Conservation (phyloP, 805 yeast species). For the Metschnikowia matae region DNA sequence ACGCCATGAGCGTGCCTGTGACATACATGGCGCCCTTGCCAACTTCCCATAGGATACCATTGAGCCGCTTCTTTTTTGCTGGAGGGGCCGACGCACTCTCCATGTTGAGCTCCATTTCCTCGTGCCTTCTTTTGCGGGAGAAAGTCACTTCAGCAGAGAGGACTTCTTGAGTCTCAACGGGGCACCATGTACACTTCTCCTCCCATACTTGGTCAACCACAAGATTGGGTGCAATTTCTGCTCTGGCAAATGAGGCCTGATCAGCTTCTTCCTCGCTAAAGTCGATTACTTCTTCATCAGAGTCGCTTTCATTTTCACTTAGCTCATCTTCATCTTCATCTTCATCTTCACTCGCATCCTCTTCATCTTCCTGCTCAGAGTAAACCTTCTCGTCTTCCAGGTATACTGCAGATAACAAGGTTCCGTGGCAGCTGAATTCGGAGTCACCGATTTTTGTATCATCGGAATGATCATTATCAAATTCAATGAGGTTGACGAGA, state of each 20-base stretch:
- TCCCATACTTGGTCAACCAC: not conserved
- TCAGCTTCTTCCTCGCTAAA: not conserved
- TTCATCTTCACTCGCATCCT: too few relatives aligned
- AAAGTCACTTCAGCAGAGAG: not conserved
- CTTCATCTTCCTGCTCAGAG: too few relatives aligned
- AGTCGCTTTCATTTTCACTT: not conserved
- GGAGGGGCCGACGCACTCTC: not conserved
- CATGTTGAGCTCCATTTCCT: constrained; percentile 4
- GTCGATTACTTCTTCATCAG: not conserved
- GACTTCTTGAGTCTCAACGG: not conserved
- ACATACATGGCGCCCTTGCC: constrained; percentile 32
- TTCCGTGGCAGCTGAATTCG: too few relatives aligned
- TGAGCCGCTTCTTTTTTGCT: constrained; percentile 16
- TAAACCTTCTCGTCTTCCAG: too few relatives aligned
- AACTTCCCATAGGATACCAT: constrained; percentile 26
- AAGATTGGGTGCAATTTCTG: not conserved
- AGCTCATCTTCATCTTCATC: too few relatives aligned
- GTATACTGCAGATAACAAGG: too few relatives aligned
- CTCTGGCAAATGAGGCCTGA: too few relatives aligned
- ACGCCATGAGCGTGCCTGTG: constrained; percentile 29
- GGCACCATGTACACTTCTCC: not conserved
- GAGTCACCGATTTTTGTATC: not conserved
- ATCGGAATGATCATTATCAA: not conserved
- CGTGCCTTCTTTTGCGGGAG: constrained; percentile 9
- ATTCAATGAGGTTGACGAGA: not conserved